Evolutionary conservation across 2,329 filamentous ascomycete species (phyloP), one percentile per base, ranked within the genome.

Genomic region (Clonostachys sp.): DNA sequence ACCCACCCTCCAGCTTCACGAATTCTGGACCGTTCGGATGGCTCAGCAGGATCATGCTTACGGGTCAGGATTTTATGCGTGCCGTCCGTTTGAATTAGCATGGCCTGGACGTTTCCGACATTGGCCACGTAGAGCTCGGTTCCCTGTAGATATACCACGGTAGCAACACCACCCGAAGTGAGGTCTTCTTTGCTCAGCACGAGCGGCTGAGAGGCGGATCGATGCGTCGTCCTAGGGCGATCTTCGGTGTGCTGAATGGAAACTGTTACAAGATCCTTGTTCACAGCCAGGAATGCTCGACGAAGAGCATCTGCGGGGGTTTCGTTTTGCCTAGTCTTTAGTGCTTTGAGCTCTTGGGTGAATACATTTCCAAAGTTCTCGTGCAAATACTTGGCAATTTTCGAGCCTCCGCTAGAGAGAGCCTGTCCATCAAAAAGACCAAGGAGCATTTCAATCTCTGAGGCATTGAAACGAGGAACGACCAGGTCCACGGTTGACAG

Each of bases 381-480:
- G 61, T 99, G 92, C 33, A 99, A 73, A 59, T 89, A 99, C 64
- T 96, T 97, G 54, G 94, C 91, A 56, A 99, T 89, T 71, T 95
- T 95, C 52, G 91, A 96, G 41, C 94, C 95, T 51, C 91, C 89
- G 51, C 83, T 91, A 3, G 89, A 89, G 49, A 95, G 76, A n/a
- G 86, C 81, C 62, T 96, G 89, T 5, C 94, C 94, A 62, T 99
- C 95, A 60, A 99, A 99, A 66, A 99, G 78, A n/a, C 92, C 94
- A 42, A 99, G 72, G 2, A 99, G 77, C 41, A 89, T 91, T 65
- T 97, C 91, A 41, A 89, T 86, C 55, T 97, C 91, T 45, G 87
- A 89, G 14, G 91, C 88, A 60, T 91, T 87, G 70, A 96, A 94
- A 42, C 89, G 83, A 12, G 94, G 94, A 33, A 97, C 89, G 17